Conservation (phyloP, 495 filamentous ascomycete genomes). For the Cercophora samala region DNA sequence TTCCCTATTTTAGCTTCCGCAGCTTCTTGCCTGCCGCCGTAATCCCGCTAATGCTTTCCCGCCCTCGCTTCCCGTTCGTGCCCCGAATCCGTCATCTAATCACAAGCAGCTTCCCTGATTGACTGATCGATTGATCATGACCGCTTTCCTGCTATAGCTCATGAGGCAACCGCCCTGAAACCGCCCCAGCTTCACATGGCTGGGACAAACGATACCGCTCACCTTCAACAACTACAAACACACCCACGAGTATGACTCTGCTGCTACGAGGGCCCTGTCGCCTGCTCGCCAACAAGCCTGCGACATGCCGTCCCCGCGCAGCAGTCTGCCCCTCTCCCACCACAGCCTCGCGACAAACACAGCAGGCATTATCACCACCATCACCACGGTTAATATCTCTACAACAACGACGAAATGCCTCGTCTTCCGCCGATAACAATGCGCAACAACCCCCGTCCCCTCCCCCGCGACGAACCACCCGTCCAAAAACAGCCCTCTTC, state of each 20-base stretch:
- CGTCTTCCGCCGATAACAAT: conserved; percentile 9
- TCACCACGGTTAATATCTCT: background rate
- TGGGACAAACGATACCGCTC: no score
- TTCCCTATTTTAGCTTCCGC: background rate
- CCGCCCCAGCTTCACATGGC: conserved; percentile 30
- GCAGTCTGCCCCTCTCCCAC: conserved; percentile 4
- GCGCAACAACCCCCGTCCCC: conserved; percentile 8
- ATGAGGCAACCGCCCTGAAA: conserved; percentile 28
- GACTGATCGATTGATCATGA: background rate
- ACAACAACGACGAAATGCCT: conserved; percentile 15
- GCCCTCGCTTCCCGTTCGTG: conserved; percentile 6
- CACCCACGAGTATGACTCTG: conserved; percentile 22
- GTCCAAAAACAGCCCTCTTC: conserved; percentile 74
- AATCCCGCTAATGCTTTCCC: background rate
- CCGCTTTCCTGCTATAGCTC: conserved; percentile 9
- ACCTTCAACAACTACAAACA: background rate
- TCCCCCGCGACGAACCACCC: background rate
- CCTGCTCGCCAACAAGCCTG: conserved; percentile 11
- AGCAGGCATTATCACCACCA: background rate
- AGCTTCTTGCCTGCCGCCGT: background rate
- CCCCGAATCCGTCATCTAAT: background rate
- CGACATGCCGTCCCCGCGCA: conserved; percentile 8
- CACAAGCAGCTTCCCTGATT: background rate
- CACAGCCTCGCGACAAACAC: conserved; percentile 2
- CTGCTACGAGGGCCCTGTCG: conserved; percentile 20